phyloP scores from a whole-genome alignment of 306 rosid genomes.

The Cajanus cajan region DNA sequence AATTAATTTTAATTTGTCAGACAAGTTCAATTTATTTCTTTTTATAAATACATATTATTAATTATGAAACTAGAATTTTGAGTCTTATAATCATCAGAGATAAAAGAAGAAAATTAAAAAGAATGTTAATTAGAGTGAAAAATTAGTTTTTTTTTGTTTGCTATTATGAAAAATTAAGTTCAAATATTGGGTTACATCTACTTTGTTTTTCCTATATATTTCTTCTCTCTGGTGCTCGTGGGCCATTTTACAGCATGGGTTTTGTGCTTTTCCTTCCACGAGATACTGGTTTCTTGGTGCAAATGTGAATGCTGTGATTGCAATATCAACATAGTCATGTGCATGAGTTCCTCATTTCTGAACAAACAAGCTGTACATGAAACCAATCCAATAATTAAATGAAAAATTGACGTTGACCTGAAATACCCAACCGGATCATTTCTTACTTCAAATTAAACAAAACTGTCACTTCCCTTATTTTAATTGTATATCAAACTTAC shows the following conservation, averaged over 20 bases:
- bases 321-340: not conserved
- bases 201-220: not conserved
- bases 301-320: not conserved
- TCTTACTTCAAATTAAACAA: not conserved
- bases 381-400: not conserved
- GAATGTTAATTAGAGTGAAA: not conserved
- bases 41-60: not conserved
- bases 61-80: not conserved
- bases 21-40: not conserved
- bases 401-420: not conserved
- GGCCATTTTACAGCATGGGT: not conserved
- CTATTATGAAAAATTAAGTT: not conserved
- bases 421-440: not conserved
- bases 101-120: not conserved
- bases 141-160: not conserved
- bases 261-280: not conserved
- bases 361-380: not conserved
- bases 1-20: too few species aligned
- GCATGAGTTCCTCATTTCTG: not conserved
- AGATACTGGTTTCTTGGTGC: not conserved
- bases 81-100: not conserved
- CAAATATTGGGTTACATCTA: not conserved
- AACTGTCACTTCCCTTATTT: not conserved
- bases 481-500: not conserved
- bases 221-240: not conserved